These are phyloP conservation scores for Ascodesmis nigricans DNA, from an alignment of 495 filamentous ascomycete genomes.

Conservation along the genomic window DNA sequence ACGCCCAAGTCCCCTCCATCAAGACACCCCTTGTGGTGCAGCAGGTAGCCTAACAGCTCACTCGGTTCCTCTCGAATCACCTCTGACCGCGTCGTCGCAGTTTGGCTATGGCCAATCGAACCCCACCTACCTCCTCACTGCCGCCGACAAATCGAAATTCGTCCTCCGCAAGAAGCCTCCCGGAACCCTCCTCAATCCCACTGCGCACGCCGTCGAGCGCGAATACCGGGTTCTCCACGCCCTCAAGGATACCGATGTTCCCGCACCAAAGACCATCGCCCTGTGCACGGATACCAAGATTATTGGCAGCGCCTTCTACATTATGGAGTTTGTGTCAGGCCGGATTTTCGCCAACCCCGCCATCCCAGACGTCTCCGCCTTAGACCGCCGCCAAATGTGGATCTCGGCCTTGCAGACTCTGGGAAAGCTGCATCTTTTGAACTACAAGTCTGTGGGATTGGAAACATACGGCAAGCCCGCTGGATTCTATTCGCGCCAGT, in stretches of 20 bases:
- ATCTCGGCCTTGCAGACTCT: slow-evolving; percentile 59
- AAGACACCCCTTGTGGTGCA: slow-evolving; percentile 62
- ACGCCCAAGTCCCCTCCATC: slow-evolving; percentile 52
- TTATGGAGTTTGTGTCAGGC: slow-evolving; percentile 85
- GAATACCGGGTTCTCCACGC: slow-evolving; percentile 82
- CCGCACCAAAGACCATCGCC: slow-evolving; percentile 63
- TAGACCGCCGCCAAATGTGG: slow-evolving; percentile 64
- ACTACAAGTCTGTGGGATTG: slow-evolving; percentile 40
- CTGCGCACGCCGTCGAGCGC: slow-evolving; percentile 86
- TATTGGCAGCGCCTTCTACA: slow-evolving; percentile 81
- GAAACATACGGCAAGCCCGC: slow-evolving; percentile 46
- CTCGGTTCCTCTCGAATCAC: neutral
- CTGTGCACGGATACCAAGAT: slow-evolving; percentile 63
- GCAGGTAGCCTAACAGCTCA: slow-evolving; percentile 35
- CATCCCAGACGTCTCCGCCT: slow-evolving; percentile 45
- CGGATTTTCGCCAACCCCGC: slow-evolving; percentile 77
- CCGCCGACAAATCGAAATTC: slow-evolving; percentile 29
- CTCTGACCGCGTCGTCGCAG: slow-evolving; percentile 24
- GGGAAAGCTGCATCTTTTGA: slow-evolving; percentile 63
- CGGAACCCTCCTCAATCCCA: slow-evolving; percentile 71
- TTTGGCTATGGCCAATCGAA: slow-evolving; percentile 96
- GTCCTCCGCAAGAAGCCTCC: slow-evolving; percentile 93
- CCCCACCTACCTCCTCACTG: slow-evolving; percentile 77
- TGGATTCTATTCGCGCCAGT: slow-evolving; percentile 74
- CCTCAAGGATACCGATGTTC: slow-evolving; percentile 47